A percentile compares a stretch with the other conserved stretches of the same genome.
Evolutionary conservation across 208 protist genomes (phyloP).

Genomic region (Wallacemonas sp.): DNA sequence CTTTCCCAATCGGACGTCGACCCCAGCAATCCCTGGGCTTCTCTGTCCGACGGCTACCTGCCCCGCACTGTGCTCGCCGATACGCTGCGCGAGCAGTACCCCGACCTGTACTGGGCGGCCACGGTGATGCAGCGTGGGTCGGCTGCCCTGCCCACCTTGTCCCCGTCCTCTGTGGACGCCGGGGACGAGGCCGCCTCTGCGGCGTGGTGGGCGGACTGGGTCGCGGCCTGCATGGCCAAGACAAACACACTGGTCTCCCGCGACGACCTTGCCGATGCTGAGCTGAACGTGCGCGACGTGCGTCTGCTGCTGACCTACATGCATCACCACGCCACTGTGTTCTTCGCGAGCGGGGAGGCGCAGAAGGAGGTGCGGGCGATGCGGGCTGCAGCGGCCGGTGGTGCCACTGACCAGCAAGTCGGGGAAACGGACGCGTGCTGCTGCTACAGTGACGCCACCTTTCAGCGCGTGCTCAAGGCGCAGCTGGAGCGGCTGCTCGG

Average conservation of each 20-base stretch:
- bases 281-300: slow-evolving; percentile 50
- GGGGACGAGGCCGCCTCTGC: not conserved
- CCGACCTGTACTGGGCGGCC: slow-evolving; percentile 14
- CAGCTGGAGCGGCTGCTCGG: not conserved
- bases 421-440: not conserved
- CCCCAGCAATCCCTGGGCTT: not conserved
- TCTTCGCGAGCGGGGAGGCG: slow-evolving; percentile 32
- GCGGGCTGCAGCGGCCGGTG: not conserved
- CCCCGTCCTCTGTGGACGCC: not conserved
- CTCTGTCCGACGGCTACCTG: slow-evolving; percentile 23
- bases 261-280: slow-evolving; percentile 32
- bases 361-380: slow-evolving; percentile 28
- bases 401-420: slow-evolving; percentile 2
- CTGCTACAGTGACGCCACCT: slow-evolving; percentile 11
- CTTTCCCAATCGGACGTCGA: not conserved
- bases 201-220: slow-evolving; percentile 8
- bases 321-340: slow-evolving; percentile 46
- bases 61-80: not conserved
- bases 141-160: not conserved
- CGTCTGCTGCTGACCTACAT: slow-evolving; percentile 55
- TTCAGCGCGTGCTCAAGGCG: slow-evolving; percentile 1
- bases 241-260: slow-evolving; percentile 37
- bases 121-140: not conserved
- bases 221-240: slow-evolving; percentile 17
- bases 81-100: slow-evolving; percentile 5